phyloP scores from a whole-genome alignment of 1,139 yeast species.

The Yamadazyma mexicana region DNA sequence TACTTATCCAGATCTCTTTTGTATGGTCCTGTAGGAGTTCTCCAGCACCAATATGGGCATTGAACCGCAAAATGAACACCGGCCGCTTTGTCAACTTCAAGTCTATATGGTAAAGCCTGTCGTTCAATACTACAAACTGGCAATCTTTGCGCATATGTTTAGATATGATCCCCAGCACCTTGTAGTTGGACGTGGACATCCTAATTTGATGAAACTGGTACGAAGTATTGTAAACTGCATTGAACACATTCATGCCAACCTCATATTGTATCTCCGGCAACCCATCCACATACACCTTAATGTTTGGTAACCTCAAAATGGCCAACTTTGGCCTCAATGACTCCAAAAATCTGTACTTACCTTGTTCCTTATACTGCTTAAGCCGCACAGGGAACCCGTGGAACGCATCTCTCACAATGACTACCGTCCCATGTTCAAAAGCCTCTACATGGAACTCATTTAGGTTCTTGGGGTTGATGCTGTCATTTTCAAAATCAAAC shows the following conservation, averaged over 20 bases:
- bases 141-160: conserved; percentile 25
- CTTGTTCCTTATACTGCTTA: conserved; percentile 21
- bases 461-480: conserved; percentile 7
- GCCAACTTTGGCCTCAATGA: conserved; percentile 24
- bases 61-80: conserved; percentile 35
- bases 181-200: conserved; percentile 22
- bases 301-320: conserved; percentile 2
- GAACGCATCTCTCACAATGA: conserved; percentile 51
- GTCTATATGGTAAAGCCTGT: conserved; percentile 24
- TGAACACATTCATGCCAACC: conserved; percentile 4
- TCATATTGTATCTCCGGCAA: conserved; percentile 8
- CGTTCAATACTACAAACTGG: conserved; percentile 52
- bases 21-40: conserved; percentile 46
- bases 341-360: conserved; percentile 24
- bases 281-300: conserved; percentile 8
- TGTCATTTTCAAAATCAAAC: conserved; percentile 9
- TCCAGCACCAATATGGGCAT: conserved; percentile 25
- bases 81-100: conserved; percentile 27
- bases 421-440: conserved; percentile 47
- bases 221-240: conserved; percentile 8
- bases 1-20: conserved; percentile 28
- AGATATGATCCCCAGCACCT: conserved; percentile 32
- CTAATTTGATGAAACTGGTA: conserved; percentile 19
- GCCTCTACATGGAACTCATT: conserved; percentile 8
- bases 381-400: conserved; percentile 60